Base-by-base conservation (phyloP, 345 rosid genomes). In the Microcos paniculata region DNA sequence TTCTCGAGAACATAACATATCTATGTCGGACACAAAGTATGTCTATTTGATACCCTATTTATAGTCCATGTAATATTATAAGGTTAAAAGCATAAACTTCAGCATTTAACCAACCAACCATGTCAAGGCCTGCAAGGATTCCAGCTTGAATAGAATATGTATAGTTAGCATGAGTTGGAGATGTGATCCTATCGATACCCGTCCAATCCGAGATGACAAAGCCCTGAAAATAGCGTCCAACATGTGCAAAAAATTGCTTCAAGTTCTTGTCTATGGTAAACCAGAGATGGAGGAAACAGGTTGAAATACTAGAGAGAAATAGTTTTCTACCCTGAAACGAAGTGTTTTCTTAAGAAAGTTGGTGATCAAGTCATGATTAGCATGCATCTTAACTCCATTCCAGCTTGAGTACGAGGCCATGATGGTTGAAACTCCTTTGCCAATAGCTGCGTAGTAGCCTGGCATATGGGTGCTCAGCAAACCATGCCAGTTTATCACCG, bases 201-300 rank as follows among this genome's bases (percentile, higher is more conserved):
- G 82, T 31, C 88, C 88, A 90, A 78, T 90, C 89, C 0, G 95
- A 86, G 71, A 89, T 84, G 51, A 89, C 86, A 74, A 91, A 88
- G 73, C 94, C 90, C 92, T 88, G 84, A 28, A 68, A 68, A 68
- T 3, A 28, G 26, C 4, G 58, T 2, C 16, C 26, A 48, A 28
- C 16, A 48, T 18, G 11, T 4, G 24, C 0, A 7, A 43, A 23
- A 43, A 43, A 2, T 23, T 21, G 19, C 38, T 16, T 28, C 71
- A 8, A 65, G 31, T 45, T 45, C 55, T 45, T 67, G 4, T 8
- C 6, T 26, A 19, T 16, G 55, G 71, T 46, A 15, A 67, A 68
- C 38, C 16, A 68, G 23, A 46, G 72, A 19, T 5, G 13, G 43
- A 40, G 19, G 19, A 63, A 65, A 5, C 51, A 65, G 38, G 26